Percentiles rank a stretch among this genome's conserved stretches.
These are phyloP conservation scores for Melanogaster broomeanus DNA, from an alignment of 768 basidiomycete species.

Conservation along the genomic window DNA sequence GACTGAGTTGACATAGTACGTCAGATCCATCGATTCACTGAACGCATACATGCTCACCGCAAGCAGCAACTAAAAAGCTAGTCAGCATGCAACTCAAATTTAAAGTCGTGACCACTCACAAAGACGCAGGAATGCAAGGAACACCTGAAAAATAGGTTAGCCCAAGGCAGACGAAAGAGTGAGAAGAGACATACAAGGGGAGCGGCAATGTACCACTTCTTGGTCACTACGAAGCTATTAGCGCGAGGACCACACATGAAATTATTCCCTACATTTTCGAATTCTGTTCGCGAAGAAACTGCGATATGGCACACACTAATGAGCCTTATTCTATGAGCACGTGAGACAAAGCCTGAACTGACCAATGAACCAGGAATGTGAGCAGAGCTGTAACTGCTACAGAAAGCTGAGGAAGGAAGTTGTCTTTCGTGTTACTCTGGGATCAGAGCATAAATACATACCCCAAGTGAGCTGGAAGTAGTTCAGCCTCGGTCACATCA, in stretches of 20 bases:
- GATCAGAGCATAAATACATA: conserved; percentile 1
- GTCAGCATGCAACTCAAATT: neutral
- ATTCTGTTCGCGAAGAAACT: conserved; percentile 37
- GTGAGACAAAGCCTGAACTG: neutral
- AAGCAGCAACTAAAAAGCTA: conserved; percentile 25
- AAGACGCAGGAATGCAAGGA: conserved; percentile 36
- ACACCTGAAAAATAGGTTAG: conserved; percentile 11
- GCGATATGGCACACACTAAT: neutral
- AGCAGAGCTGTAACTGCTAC: conserved; percentile 31
- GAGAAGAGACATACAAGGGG: conserved; percentile 22
- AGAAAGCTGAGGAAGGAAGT: conserved; percentile 21
- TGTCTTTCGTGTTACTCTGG: neutral
- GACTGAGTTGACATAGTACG: conserved; percentile 13
- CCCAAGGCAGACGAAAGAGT: neutral
- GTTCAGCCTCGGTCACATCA: neutral
- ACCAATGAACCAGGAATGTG: conserved; percentile 38
- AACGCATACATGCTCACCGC: conserved; percentile 17
- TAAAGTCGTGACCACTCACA: conserved; percentile 15
- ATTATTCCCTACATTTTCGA: conserved; percentile 28
- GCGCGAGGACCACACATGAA: neutral
- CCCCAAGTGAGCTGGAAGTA: conserved; percentile 25
- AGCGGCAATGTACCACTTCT: conserved; percentile 32
- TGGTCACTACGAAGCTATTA: conserved; percentile 26
- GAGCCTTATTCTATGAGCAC: neutral
- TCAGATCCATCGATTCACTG: neutral